Evolutionary conservation across 1,284 basidiomycete species (phyloP).

Genomic region (Neotropicomus parvogracilis): DNA sequence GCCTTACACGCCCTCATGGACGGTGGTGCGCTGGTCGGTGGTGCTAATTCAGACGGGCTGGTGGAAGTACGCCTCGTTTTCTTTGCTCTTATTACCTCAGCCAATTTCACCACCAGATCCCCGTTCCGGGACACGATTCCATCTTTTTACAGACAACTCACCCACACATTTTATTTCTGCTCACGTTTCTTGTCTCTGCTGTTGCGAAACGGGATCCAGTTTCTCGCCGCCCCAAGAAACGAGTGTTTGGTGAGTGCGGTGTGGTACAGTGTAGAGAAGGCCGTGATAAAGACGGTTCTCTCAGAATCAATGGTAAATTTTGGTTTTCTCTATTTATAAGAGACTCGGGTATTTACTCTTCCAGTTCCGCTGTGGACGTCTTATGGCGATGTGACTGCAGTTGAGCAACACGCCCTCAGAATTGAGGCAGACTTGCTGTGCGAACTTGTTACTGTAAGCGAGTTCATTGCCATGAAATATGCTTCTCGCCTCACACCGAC

Average conservation of each 20-base stretch:
- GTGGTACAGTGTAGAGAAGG: constrained; percentile 36
- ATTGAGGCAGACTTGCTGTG: constrained; percentile 68
- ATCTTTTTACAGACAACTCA: constrained; percentile 61
- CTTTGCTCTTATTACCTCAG: background rate
- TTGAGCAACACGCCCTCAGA: constrained; percentile 50
- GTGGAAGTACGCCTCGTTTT: constrained; percentile 40
- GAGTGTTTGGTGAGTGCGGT: constrained; percentile 64
- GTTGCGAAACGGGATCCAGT: constrained; percentile 66
- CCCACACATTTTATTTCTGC: constrained; percentile 57
- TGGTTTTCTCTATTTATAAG: background rate
- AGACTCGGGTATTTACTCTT: background rate
- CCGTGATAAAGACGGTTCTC: constrained; percentile 15
- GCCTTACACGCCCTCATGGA: constrained; percentile 63
- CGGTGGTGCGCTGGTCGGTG: constrained; percentile 46
- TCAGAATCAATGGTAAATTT: constrained; percentile 26
- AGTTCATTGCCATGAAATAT: constrained; percentile 3
- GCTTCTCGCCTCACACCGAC: background rate
- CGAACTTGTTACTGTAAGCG: constrained; percentile 57
- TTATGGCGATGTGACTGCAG: constrained; percentile 44
- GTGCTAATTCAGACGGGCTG: constrained; percentile 43
- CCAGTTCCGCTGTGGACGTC: constrained; percentile 46
- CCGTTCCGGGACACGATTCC: constrained; percentile 37
- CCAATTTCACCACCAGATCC: constrained; percentile 31
- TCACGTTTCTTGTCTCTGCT: constrained; percentile 64
- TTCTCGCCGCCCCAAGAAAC: constrained; percentile 67